Conservation (phyloP, 2,329 filamentous ascomycete species). For the Elsinoe australis region DNA sequence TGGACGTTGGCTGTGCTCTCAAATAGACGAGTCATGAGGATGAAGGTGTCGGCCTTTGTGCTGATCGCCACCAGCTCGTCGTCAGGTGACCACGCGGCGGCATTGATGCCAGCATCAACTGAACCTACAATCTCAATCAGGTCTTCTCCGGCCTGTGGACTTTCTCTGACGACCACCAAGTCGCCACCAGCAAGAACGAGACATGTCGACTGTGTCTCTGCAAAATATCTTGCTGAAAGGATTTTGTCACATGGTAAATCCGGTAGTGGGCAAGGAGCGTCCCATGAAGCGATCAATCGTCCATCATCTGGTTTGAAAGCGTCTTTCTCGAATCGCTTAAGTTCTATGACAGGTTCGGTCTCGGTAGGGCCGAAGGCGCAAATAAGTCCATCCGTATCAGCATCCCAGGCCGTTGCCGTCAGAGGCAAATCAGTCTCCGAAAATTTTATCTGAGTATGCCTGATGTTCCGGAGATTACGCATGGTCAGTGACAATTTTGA, state of each 20-base stretch:
- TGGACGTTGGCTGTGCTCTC: constrained; percentile 70
- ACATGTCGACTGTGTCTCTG: constrained; percentile 68
- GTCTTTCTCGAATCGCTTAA: constrained; percentile 48
- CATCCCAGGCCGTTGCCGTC: constrained; percentile 80
- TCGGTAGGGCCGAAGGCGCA: constrained; percentile 76
- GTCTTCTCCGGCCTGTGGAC: constrained; percentile 57
- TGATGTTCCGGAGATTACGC: constrained; percentile 80
- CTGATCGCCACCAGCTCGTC: constrained; percentile 81
- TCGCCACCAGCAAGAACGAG: constrained; percentile 85
- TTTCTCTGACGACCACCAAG: constrained; percentile 75
- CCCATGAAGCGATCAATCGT: constrained; percentile 69
- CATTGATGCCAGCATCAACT: constrained; percentile 82
- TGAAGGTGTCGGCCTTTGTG: constrained; percentile 67
- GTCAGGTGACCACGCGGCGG: constrained; percentile 89
- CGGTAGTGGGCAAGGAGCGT: constrained; percentile 72
- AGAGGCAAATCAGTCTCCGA: constrained; percentile 51
- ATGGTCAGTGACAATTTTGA: constrained; percentile 44
- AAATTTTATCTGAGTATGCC: constrained; percentile 57
- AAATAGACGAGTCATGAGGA: constrained; percentile 90
- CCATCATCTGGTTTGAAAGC: constrained; percentile 37
- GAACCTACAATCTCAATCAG: constrained; percentile 93
- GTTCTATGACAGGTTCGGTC: constrained; percentile 62
- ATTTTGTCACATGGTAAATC: constrained; percentile 68
- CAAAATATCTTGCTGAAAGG: constrained; percentile 74
- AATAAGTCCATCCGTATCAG: constrained; percentile 66